phyloP scores from a whole-genome alignment of 2,329 filamentous ascomycete species.

The Colletotrichum plurivorum region DNA sequence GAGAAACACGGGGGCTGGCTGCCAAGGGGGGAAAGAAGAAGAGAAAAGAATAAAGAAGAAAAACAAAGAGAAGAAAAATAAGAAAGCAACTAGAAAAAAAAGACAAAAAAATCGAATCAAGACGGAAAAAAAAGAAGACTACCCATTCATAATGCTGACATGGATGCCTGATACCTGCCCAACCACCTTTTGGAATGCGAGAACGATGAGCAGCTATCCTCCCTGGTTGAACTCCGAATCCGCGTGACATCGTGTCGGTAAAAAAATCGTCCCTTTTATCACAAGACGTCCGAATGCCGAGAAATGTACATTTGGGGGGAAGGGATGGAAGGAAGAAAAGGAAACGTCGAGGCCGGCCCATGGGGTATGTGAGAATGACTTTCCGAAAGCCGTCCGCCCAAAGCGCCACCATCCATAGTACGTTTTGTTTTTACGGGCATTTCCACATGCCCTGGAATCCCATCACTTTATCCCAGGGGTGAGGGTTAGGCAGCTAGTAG shows the following conservation, averaged over 20 bases:
- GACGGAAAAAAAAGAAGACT: constrained; percentile 36
- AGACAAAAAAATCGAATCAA: constrained; percentile 37
- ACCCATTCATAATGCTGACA: constrained; percentile 32
- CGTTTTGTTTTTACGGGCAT: constrained; percentile 7
- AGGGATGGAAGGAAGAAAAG: constrained; percentile 3
- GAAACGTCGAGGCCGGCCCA: constrained; percentile 7
- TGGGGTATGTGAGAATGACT: constrained; percentile 1
- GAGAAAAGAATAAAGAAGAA: constrained; percentile 21
- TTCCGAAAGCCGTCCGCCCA: constrained; percentile 13
- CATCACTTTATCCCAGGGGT: constrained; percentile 15
- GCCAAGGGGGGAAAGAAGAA: constrained; percentile 9
- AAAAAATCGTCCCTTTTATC: constrained; percentile 8
- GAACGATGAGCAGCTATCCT: constrained; percentile 35
- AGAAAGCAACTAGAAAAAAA: constrained; percentile 22
- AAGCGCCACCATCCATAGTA: constrained; percentile 13
- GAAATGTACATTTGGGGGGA: constrained; percentile 27
- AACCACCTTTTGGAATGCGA: constrained; percentile 33
- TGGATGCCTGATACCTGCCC: constrained; percentile 38
- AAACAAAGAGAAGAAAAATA: background rate
- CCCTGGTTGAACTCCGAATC: constrained; percentile 33
- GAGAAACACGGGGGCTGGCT: background rate
- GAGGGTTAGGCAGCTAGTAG: background rate
- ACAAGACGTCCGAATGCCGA: constrained; percentile 30
- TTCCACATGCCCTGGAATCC: constrained; percentile 8
- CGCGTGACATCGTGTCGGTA: constrained; percentile 34